A percentile compares a stretch with the other conserved stretches of the same genome.
Conservation (phyloP, 805 yeast species). For the Yamadazyma paraphyllophila region DNA sequence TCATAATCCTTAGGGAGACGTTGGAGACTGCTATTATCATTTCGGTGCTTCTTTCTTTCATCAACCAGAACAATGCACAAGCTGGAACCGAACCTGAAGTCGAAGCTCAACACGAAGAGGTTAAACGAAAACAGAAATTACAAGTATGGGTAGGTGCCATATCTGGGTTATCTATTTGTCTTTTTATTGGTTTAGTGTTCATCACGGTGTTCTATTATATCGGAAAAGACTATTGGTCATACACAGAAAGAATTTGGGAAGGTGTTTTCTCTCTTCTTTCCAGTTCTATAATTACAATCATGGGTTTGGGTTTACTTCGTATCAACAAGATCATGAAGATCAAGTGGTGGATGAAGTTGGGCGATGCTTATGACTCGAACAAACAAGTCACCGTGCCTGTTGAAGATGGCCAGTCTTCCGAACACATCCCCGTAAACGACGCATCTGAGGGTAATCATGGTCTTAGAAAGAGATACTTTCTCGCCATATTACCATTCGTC, state of each 20-base stretch:
- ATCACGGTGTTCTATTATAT: slow-evolving; percentile 68
- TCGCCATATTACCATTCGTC: slow-evolving; percentile 40
- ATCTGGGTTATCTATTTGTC: slow-evolving; percentile 65
- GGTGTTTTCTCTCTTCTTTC: slow-evolving; percentile 79
- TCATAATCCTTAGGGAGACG: slow-evolving; percentile 68
- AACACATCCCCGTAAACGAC: neutral
- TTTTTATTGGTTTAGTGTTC: slow-evolving; percentile 70
- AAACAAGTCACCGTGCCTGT: neutral
- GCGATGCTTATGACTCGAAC: slow-evolving; percentile 32
- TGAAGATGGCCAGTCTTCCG: neutral
- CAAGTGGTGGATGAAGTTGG: slow-evolving; percentile 62
- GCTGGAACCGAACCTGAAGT: neutral
- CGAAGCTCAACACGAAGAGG: neutral
- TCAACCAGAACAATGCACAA: slow-evolving; percentile 47
- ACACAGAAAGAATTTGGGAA: slow-evolving; percentile 88
- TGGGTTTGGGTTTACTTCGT: slow-evolving; percentile 83
- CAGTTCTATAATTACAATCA: slow-evolving; percentile 72
- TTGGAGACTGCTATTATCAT: slow-evolving; percentile 25
- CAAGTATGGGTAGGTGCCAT: slow-evolving; percentile 86
- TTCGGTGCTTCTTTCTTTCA: slow-evolving; percentile 71
- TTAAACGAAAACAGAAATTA: slow-evolving; percentile 36
- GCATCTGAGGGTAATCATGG: neutral
- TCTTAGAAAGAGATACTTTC: slow-evolving; percentile 19
- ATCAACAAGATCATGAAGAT: slow-evolving; percentile 73
- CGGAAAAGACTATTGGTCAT: slow-evolving; percentile 84